Conservation (phyloP, 495 filamentous ascomycete genomes). For the Diplogelasinospora grovesii region DNA sequence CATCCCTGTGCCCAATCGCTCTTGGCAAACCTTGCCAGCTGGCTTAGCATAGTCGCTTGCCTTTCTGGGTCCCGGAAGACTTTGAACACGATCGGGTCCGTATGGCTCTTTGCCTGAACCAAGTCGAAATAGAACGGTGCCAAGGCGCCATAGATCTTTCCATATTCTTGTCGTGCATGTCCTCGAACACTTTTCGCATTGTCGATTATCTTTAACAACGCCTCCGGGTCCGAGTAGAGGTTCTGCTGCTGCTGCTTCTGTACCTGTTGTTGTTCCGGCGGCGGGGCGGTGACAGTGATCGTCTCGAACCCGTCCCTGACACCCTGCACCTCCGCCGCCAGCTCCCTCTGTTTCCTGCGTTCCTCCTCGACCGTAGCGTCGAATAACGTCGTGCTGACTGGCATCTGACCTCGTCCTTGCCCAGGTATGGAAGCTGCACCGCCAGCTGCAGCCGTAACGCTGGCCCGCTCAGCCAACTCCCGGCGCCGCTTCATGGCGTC, state of each 20-base stretch:
- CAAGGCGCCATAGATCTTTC: conserved; percentile 79
- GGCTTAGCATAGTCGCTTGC: conserved; percentile 81
- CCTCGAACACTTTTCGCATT: conserved; percentile 74
- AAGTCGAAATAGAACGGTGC: conserved; percentile 86
- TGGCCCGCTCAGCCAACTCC: conserved; percentile 38
- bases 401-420: not conserved
- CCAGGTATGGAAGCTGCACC: conserved; percentile 2
- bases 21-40: conserved; percentile 67
- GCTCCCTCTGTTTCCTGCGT: conserved; percentile 26
- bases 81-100: conserved; percentile 76
- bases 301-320: conserved; percentile 64
- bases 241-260: conserved; percentile 5
- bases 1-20: conserved; percentile 76
- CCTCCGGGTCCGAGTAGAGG: conserved; percentile 45
- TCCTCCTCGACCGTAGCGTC: conserved; percentile 59
- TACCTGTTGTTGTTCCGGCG: not conserved
- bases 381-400: conserved; percentile 53
- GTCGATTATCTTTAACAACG: conserved; percentile 58
- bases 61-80: conserved; percentile 80
- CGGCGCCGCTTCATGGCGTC: conserved; percentile 61
- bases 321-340: conserved; percentile 9
- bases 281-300: conserved; percentile 35
- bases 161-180: conserved; percentile 82
- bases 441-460: conserved; percentile 15
- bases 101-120: conserved; percentile 60